Conservation (phyloP, 441 rosid species). For the Jatropha multifida region DNA sequence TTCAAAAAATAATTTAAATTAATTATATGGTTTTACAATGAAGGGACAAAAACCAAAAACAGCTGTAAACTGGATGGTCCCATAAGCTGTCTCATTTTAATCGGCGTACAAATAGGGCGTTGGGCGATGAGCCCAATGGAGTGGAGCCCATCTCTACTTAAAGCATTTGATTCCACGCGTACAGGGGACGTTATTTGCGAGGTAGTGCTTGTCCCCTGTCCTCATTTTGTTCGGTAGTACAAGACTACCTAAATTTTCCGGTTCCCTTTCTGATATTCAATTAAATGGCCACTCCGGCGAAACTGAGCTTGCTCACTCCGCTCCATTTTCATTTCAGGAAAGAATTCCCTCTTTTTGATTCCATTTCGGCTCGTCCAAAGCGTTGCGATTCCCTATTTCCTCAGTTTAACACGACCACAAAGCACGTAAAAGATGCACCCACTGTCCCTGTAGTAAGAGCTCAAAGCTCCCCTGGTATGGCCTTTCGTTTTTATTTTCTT, state of each 20-base stretch:
- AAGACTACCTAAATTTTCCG: background rate
- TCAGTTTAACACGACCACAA: conserved; percentile 26
- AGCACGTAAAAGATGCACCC: conserved; percentile 32
- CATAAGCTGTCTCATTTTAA: no score
- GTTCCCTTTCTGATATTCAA: background rate
- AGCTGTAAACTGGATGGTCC: no score
- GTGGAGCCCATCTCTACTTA: background rate
- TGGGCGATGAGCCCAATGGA: background rate
- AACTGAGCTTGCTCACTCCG: conserved; percentile 27
- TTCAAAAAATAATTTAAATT: no score
- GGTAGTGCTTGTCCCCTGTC: background rate
- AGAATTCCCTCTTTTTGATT: conserved; percentile 28
- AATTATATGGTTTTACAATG: no score
- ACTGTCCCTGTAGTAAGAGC: conserved; percentile 49
- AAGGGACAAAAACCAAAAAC: no score
- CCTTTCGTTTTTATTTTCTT: background rate
- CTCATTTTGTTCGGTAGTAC: background rate
- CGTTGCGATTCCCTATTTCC: conserved; percentile 32
- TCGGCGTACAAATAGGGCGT: no score
- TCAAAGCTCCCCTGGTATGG: conserved; percentile 53
- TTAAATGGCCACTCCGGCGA: conserved; percentile 45
- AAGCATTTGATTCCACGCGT: background rate
- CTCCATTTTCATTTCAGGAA: conserved; percentile 28
- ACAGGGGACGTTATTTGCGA: background rate
- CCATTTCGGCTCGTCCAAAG: conserved; percentile 32